phyloP scores from a whole-genome alignment of 768 basidiomycete genomes.

The Sarcomyxa edulis region DNA sequence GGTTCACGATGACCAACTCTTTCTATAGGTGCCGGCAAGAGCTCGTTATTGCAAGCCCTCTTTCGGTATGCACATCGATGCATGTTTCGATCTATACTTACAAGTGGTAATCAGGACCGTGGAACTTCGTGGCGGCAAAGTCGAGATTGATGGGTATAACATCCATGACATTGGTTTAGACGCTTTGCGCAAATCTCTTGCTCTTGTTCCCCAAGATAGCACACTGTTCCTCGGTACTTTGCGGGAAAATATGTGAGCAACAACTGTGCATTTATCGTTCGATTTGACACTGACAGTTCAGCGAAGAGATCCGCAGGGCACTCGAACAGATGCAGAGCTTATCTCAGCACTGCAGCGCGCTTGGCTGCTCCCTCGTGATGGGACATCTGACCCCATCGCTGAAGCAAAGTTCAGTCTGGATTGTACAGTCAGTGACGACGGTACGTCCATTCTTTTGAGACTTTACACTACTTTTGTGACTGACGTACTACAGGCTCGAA shows the following conservation, averaged over 20 bases:
- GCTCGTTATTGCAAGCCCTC: conserved; percentile 50
- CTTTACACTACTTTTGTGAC: not conserved
- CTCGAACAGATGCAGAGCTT: conserved; percentile 54
- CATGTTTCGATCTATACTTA: not conserved
- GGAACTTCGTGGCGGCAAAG: conserved; percentile 51
- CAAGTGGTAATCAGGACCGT: conserved; percentile 39
- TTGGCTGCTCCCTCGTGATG: conserved; percentile 50
- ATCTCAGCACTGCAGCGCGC: conserved; percentile 56
- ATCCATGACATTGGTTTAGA: conserved; percentile 48
- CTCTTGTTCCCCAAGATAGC: conserved; percentile 64
- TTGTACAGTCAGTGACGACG: conserved; percentile 56
- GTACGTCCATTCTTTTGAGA: conserved; percentile 18
- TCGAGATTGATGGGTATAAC: conserved; percentile 51
- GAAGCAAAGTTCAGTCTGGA: conserved; percentile 66
- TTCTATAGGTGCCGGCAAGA: conserved; percentile 33
- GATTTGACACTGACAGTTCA: conserved; percentile 6
- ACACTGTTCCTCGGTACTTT: conserved; percentile 49
- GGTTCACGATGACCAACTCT: not conserved
- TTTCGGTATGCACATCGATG: conserved; percentile 32
- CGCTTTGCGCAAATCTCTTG: conserved; percentile 45
- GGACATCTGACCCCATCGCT: conserved; percentile 33
- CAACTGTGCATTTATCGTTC: not conserved
- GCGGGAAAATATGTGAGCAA: conserved; percentile 36
- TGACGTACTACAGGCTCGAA: conserved; percentile 37
- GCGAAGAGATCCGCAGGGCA: conserved; percentile 46